Percentiles rank a stretch among this genome's conserved stretches.
These are phyloP conservation scores for Aphanocladium album DNA, from an alignment of 2,329 filamentous ascomycete genomes.

Conservation along the genomic window DNA sequence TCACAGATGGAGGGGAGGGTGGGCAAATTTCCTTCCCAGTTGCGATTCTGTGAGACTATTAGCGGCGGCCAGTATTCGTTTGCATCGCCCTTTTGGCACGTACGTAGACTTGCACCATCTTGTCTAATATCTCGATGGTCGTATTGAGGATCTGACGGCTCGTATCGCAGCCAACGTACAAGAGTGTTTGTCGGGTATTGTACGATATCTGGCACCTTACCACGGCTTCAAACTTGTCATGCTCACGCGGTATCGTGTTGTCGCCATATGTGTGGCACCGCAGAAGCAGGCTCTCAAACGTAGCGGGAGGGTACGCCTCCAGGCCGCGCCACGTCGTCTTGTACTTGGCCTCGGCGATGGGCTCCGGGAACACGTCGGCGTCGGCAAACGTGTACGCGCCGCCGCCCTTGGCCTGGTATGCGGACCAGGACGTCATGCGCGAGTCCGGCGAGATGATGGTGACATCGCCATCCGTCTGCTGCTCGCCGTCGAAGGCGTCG, in stretches of 20 bases:
- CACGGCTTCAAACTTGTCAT: neutral
- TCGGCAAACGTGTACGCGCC: neutral
- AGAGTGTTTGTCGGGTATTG: conserved; percentile 2
- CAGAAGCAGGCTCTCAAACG: neutral
- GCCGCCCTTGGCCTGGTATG: neutral
- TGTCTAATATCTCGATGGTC: neutral
- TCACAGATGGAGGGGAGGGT: no score
- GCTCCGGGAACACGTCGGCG: neutral
- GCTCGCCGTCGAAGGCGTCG: neutral
- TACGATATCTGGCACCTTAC: conserved; percentile 2
- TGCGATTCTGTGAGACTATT: neutral
- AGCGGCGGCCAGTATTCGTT: neutral
- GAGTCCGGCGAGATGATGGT: neutral
- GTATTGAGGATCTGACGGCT: neutral
- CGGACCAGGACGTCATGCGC: conserved; percentile 4
- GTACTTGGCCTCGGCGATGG: neutral
- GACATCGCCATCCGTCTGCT: neutral
- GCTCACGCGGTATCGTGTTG: neutral
- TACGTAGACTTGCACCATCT: neutral
- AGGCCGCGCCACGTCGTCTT: conserved; percentile 1
- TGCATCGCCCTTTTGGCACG: neutral
- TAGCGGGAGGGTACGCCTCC: neutral
- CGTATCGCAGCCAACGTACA: conserved; percentile 13
- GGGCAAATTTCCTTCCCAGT: neutral
- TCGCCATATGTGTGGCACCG: neutral